Conservation (phyloP, 495 filamentous ascomycete species). For the Penicillium paxilli region DNA sequence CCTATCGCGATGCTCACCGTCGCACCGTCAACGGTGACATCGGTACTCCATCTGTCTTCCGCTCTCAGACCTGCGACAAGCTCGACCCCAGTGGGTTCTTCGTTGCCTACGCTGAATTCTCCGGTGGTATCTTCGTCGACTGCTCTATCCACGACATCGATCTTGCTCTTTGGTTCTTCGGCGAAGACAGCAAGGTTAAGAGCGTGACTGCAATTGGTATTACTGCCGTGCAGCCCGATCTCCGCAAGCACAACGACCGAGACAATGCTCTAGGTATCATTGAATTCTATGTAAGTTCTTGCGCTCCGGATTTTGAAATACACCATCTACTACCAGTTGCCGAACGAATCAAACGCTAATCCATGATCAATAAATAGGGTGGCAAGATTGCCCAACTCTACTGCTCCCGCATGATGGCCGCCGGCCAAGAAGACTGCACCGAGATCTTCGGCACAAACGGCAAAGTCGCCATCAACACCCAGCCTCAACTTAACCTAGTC, state of each 20-base stretch:
- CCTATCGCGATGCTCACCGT: constrained; percentile 39
- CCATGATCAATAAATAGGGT: constrained; percentile 16
- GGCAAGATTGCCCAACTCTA: constrained; percentile 60
- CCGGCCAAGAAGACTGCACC: constrained; percentile 55
- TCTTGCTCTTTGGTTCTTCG: constrained; percentile 51
- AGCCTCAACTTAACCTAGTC: constrained; percentile 50
- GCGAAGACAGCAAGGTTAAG: constrained; percentile 42
- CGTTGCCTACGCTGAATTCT: constrained; percentile 46
- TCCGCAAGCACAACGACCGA: constrained; percentile 50
- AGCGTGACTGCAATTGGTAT: constrained; percentile 49
- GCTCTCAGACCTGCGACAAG: constrained; percentile 54
- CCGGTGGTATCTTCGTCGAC: constrained; percentile 57
- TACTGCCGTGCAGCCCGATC: constrained; percentile 53
- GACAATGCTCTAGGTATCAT: constrained; percentile 61
- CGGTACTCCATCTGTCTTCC: constrained; percentile 47
- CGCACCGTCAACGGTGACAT: constrained; percentile 43
- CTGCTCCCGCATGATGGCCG: constrained; percentile 58
- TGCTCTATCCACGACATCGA: constrained; percentile 55
- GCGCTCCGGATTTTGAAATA: too few species aligned
- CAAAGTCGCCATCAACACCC: constrained; percentile 53
- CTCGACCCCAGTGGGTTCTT: constrained; percentile 50
- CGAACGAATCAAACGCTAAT: not conserved
- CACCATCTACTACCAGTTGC: too few species aligned
- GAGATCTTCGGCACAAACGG: constrained; percentile 60
- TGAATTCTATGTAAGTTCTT: constrained; percentile 48